Percentiles rank a stretch among this genome's conserved stretches.
Evolutionary conservation across 106 monocot species (phyloP).

Genomic region (Dendrobium chrysotoxum): DNA sequence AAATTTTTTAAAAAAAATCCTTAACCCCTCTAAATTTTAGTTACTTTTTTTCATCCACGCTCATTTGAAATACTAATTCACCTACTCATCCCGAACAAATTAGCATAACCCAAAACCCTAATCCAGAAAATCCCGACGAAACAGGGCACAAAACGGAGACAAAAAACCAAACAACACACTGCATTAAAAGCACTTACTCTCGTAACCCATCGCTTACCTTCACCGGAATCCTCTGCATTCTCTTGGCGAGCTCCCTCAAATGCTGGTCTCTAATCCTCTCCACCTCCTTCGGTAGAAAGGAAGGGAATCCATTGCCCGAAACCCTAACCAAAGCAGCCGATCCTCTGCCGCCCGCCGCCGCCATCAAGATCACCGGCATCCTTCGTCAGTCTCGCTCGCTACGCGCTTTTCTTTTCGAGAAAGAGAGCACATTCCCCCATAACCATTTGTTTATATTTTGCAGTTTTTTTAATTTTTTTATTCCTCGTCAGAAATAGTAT

Average conservation of each 20-base stretch:
- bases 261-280: conserved; percentile 52
- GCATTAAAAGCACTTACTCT: neutral
- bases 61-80: too few species aligned
- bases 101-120: neutral
- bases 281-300: conserved; percentile 77
- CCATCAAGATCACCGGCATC: conserved; percentile 14
- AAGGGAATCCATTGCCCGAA: conserved; percentile 44
- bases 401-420: too few species aligned
- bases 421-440: too few species aligned
- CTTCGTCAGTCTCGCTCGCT: neutral
- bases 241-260: conserved; percentile 53
- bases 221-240: conserved; percentile 74
- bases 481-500: too few species aligned
- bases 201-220: conserved; percentile 15
- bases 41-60: too few species aligned
- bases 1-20: too few species aligned
- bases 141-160: neutral
- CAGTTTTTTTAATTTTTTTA: too few species aligned
- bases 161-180: neutral
- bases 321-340: conserved; percentile 16
- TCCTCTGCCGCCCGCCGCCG: conserved; percentile 2
- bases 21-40: too few species aligned
- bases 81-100: too few species aligned
- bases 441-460: too few species aligned
- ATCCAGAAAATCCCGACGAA: neutral